Evolutionary conservation across 2,329 filamentous ascomycete genomes (phyloP), one percentile per base, ranked within the genome.

Genomic region (Hypoxylon sp.): DNA sequence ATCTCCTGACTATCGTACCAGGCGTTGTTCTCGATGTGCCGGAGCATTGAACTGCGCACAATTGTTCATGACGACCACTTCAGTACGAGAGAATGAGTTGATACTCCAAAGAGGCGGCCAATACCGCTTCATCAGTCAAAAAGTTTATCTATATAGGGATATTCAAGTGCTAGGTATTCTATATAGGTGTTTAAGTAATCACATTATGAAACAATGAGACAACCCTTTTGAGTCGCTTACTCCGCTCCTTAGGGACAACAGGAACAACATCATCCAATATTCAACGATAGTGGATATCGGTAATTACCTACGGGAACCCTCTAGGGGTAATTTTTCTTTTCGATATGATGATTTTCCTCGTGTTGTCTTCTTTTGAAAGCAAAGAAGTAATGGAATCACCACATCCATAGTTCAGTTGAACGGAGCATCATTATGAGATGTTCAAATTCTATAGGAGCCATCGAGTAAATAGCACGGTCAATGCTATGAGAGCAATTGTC

Each of bases 1-100:
- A 42, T 56, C 54, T 56, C 54, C 54, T 56, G 54, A 56, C 39
- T 31, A 56, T 56, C 54, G 33, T 56, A 56, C 54, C n/a, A 56
- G 54, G 17, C 14, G 17, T 13, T 24, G 17, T 31, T 46, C 13
- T 56, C 26, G 42, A 56, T 19, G 17, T 44, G 39, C 54, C 42
- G 42, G 54, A 29, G 26, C 31, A n/a, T 35, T 35, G 13, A 29
- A n/a, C 33, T 47, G 42, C n/a, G 17, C 39, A 33, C 52, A 24
- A 47, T 35, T 29, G 11, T 24, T n/a, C 39, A 47, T 44, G 26
- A 29, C 35, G 33, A 47, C 31, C 54, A 29, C 11, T 14, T 19
- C 39, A 26, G 19, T 47, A 19, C 35, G n/a, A 13, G 19, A 56
- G 17, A 56, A 47, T 33, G 54, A 47, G 54, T 47, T 33, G n/a